Conservation (phyloP, 1,284 basidiomycete genomes). For the Ceratobasidium sp. region DNA sequence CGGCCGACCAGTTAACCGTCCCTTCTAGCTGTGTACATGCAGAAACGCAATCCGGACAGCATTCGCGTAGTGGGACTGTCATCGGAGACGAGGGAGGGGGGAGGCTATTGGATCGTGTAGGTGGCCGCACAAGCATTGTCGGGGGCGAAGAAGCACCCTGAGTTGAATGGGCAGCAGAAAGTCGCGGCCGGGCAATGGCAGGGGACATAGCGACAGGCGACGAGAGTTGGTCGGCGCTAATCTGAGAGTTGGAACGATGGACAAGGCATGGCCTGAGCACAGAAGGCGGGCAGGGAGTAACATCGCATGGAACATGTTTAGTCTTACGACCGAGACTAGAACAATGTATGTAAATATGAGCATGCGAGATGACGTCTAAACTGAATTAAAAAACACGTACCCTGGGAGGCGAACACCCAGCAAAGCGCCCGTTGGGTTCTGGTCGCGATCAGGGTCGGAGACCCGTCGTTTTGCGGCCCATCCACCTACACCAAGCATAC, state of each 20-base stretch:
- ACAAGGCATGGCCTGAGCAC: constrained; percentile 32
- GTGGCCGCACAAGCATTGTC: constrained; percentile 31
- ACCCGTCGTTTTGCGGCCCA: constrained; percentile 41
- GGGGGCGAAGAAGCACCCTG: constrained; percentile 11
- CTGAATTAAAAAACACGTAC: constrained; percentile 34
- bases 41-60: constrained; percentile 18
- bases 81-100: constrained; percentile 27
- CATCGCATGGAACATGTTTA: constrained; percentile 27
- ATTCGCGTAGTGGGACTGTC: constrained; percentile 38
- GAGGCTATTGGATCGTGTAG: constrained; percentile 40
- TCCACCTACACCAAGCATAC: constrained; percentile 31
- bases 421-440: constrained; percentile 31
- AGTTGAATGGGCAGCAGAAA: constrained; percentile 25
- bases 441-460: constrained; percentile 38
- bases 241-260: constrained; percentile 29
- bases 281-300: constrained; percentile 2
- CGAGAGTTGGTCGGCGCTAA: neutral
- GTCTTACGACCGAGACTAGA: constrained; percentile 28
- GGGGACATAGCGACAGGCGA: neutral
- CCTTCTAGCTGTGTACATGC: constrained; percentile 17
- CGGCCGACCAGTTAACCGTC: constrained; percentile 30
- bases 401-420: constrained; percentile 41
- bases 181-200: constrained; percentile 14
- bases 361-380: constrained; percentile 35
- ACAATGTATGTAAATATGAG: neutral